Evolutionary conservation across 768 basidiomycete species (phyloP).

Genomic region (Antrodiella citrinella): DNA sequence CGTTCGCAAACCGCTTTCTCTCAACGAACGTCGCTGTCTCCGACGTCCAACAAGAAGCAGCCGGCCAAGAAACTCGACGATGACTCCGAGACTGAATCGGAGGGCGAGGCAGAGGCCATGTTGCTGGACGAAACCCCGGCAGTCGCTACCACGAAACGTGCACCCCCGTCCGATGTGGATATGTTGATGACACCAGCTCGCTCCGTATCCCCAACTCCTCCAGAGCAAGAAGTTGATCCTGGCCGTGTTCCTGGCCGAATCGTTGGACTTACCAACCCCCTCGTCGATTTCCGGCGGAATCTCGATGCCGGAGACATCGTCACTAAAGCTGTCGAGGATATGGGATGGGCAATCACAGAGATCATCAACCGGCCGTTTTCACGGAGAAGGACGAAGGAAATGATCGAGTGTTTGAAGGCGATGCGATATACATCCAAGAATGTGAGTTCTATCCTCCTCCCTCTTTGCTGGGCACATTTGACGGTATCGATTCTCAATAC

Average conservation of each 20-base stretch:
- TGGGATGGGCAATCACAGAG: conserved; percentile 63
- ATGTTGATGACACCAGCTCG: conserved; percentile 40
- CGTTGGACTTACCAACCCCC: conserved; percentile 64
- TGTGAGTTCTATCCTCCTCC: conserved; percentile 30
- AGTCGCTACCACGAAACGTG: conserved; percentile 4
- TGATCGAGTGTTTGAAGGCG: conserved; percentile 63
- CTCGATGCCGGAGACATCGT: conserved; percentile 70
- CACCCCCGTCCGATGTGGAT: conserved; percentile 34
- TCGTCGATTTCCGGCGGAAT: conserved; percentile 71
- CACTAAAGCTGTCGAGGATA: conserved; percentile 77
- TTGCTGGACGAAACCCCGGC: conserved; percentile 14
- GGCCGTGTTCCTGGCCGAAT: conserved; percentile 63
- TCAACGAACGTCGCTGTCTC: conserved; percentile 22
- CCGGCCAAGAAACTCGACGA: conserved; percentile 28
- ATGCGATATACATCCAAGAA: conserved; percentile 61
- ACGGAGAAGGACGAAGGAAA: conserved; percentile 52
- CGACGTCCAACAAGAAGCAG: conserved; percentile 5
- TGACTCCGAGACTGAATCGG: conserved; percentile 46
- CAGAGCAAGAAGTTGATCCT: conserved; percentile 24
- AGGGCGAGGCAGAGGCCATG: conserved; percentile 30
- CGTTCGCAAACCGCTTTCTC: conserved; percentile 12
- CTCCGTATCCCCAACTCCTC: conserved; percentile 22
- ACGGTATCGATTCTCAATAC: not conserved
- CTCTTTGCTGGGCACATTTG: not conserved
- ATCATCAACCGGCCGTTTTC: conserved; percentile 68